phyloP scores from a whole-genome alignment of 2,329 filamentous ascomycete genomes.

The Stemphylium vesicarium region DNA sequence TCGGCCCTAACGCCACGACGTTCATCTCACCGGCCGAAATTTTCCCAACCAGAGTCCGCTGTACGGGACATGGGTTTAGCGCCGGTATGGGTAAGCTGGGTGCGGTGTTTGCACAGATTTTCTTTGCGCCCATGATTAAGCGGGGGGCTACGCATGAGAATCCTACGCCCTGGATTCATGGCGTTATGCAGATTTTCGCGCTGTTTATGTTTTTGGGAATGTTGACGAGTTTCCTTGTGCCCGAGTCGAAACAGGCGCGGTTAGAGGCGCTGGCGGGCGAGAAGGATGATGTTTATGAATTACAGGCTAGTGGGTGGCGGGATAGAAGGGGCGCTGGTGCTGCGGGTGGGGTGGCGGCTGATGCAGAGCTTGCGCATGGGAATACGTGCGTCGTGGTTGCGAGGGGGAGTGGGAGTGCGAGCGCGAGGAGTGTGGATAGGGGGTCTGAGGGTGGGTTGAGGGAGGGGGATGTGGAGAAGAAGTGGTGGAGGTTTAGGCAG shows the following conservation, averaged over 20 bases:
- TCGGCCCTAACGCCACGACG: constrained; percentile 59
- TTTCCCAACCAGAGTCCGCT: constrained; percentile 58
- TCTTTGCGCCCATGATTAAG: constrained; percentile 58
- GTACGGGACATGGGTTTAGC: constrained; percentile 57
- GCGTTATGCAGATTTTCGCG: constrained; percentile 78
- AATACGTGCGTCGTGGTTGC: constrained; percentile 6
- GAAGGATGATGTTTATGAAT: constrained; percentile 54
- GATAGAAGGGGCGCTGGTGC: constrained; percentile 16
- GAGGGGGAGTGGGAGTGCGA: constrained; percentile 21
- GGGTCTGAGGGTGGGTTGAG: constrained; percentile 16
- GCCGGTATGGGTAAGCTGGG: constrained; percentile 58
- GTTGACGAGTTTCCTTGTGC: constrained; percentile 73
- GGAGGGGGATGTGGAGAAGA: constrained; percentile 23
- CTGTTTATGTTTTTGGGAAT: constrained; percentile 80
- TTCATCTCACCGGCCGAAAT: constrained; percentile 61
- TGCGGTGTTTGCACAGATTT: constrained; percentile 58
- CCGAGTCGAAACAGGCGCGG: constrained; percentile 76
- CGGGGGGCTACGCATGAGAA: constrained; percentile 60
- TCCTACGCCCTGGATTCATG: constrained; percentile 70
- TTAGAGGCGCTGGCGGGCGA: constrained; percentile 75
- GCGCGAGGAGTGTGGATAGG: constrained; percentile 15
- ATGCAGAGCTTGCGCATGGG: background rate
- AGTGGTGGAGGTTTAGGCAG: constrained; percentile 29
- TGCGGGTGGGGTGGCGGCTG: background rate
- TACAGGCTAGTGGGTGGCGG: constrained; percentile 55